Percentiles rank a stretch among this genome's conserved stretches.
Conservation (phyloP, 1,284 basidiomycete genomes). For the Puccinia horiana region DNA sequence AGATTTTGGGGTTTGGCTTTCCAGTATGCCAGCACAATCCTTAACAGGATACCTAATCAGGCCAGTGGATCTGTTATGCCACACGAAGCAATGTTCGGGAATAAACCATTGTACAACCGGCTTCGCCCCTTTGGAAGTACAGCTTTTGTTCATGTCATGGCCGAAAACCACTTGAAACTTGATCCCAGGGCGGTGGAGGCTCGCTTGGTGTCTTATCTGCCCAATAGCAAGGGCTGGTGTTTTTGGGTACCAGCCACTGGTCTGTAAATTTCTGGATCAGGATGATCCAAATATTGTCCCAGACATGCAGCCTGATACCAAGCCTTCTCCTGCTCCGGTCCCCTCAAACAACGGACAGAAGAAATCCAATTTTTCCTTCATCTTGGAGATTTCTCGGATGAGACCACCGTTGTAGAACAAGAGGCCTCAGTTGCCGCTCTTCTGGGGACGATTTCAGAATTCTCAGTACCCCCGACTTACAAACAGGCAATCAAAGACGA, state of each 20-base stretch:
- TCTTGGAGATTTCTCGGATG: not conserved
- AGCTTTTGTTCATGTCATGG: conserved; percentile 7
- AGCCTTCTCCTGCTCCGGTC: too few relatives aligned
- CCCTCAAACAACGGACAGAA: too few relatives aligned
- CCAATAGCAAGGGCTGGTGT: not conserved
- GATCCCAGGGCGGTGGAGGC: not conserved
- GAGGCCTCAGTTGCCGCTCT: not conserved
- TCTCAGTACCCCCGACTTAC: not conserved
- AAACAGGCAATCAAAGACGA: not conserved
- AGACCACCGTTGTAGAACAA: not conserved
- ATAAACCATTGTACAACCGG: not conserved
- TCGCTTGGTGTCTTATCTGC: not conserved
- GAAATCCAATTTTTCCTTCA: not conserved
- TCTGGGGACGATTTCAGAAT: not conserved
- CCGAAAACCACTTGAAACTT: not conserved
- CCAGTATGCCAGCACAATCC: not conserved
- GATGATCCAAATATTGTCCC: too few relatives aligned
- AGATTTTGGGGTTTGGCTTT: not conserved
- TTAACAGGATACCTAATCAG: conserved; percentile 2
- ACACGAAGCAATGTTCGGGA: not conserved
- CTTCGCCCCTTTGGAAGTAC: not conserved
- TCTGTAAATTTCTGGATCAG: not conserved
- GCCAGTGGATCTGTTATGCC: not conserved
- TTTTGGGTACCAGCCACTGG: not conserved
- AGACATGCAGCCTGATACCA: too few relatives aligned